Base-by-base conservation (phyloP, 139 green algal genomes). In the Auxenochlorella pyrenoidosa region DNA sequence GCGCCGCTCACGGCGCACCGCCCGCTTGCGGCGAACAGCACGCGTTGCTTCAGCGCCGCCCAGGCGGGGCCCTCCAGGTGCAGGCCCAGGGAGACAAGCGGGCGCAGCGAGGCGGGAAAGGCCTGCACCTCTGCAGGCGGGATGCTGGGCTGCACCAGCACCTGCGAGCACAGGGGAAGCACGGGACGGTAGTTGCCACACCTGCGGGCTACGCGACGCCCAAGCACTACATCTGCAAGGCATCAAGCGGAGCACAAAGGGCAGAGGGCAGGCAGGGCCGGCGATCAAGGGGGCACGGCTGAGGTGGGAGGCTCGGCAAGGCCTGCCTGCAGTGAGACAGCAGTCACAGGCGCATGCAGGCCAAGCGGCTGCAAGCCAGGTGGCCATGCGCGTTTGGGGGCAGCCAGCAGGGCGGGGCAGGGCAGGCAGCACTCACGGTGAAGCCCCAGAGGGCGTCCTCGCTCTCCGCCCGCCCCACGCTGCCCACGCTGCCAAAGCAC, bases 1-100 rank as follows among this genome's bases (percentile, higher is more conserved):
- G 72, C 87, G 4, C 54, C 59, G 22, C 47, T 90, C 16, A 90
- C 54, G 34, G n/a, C 58, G 51, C 87, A 90, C 10, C 40, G 77
- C 30, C 82, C 40, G 0, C 32, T 26, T 5, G 70, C 40, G 5
- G 24, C 59, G 2, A 63, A 38, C 16, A 88, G 32, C 21, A 22
- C 73, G 30, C 10, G 58, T 30, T 21, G 28, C 72, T 90, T 76
- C 5, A 68, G 22, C 5, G 26, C 28, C 36, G 72, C 71, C 82
- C 82, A 86, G 51, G 85, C 82, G n/a, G 43, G 16, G 30, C 63
- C 22, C 13, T n/a, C n/a, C 41, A 86, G 63, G 30, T 47, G 68
- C 30, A 65, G 38, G 13, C 38, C 24, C 71, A 84, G 72, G 36
- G 21, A 22, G 32, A 65, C 41, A 63, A 75, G 51, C 0, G 70